Base-by-base conservation (phyloP, 2,329 filamentous ascomycete species). In the Fusarium stilboides region DNA sequence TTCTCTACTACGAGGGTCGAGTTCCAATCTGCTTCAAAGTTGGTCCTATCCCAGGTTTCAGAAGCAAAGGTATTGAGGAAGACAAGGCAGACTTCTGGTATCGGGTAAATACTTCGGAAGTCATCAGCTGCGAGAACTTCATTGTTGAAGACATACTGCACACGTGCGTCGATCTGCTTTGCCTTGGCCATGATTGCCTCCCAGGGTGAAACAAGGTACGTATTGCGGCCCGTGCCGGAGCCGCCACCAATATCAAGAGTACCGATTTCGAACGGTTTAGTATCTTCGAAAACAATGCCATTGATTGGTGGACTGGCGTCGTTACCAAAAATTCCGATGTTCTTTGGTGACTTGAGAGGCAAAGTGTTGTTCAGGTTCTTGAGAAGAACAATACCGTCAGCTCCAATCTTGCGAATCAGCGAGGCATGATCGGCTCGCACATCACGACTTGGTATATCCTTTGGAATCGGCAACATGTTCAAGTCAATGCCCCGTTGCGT, bases 351-450 rank as follows among this genome's bases (percentile, higher is more conserved):
- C 71, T 84, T 84, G 44, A 89, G 80, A 1, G 91, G 91, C 10
- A 93, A 82, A 5, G 84, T 84, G 31, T 84, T 84, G 65, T 84
- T 84, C 22, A 80, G 81, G 79, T 94, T 94, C 84, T 94, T 95
- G 64, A 95, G 82, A 4, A 95, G 84, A 13, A 94, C 88, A n/a
- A 87, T 91, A 33, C 89, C 91, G 57, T 76, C 78, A 13, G 79
- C 76, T 26, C 76, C 84, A 67, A 89, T 85, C 83, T 86, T 86
- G 45, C 87, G 82, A 68, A 88, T 82, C 5, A 89, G 76, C 5
- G 82, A 76, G 17, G 82, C 87, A 39, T 89, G 85, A 70, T 89
- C 82, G 31, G 83, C 87, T 0, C 85, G 84, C 49, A 82, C 80
- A 49, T 82, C 79, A 62, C 72, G 83, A 72, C 88, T 87, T 9